phyloP scores from a whole-genome alignment of 352 stramenopile genomes.

The Salisapilia sapeloensis region DNA sequence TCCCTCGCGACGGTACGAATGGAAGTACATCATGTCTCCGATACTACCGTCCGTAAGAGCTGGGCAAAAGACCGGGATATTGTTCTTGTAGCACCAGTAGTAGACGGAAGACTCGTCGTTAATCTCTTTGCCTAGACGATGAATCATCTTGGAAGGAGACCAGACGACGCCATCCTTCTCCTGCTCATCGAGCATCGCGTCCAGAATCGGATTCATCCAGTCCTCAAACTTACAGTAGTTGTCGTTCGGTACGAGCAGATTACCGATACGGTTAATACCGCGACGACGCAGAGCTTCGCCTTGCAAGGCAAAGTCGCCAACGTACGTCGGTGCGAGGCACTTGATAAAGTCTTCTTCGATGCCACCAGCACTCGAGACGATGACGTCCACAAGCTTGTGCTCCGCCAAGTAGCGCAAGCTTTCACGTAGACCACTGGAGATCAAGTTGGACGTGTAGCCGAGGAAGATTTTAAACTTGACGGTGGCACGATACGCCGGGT shows the following conservation, averaged over 20 bases:
- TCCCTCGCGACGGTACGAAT: slow-evolving; percentile 96
- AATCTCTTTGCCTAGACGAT: slow-evolving; percentile 93
- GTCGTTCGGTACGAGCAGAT: slow-evolving; percentile 99
- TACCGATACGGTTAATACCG: slow-evolving; percentile 99
- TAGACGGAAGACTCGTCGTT: slow-evolving; percentile 96
- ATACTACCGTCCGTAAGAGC: slow-evolving; percentile 98
- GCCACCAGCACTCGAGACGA: slow-evolving; percentile 87
- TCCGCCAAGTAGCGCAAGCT: slow-evolving; percentile 95
- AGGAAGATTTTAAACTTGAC: slow-evolving; percentile 98
- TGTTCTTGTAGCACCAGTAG: slow-evolving; percentile 99
- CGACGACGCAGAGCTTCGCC: slow-evolving; percentile 85
- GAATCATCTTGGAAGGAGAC: slow-evolving; percentile 97
- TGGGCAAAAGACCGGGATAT: slow-evolving; percentile 99
- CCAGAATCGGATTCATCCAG: slow-evolving; percentile 93
- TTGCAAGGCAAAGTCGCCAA: slow-evolving; percentile 96
- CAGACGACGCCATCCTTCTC: slow-evolving; percentile 80
- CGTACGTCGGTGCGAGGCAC: slow-evolving; percentile 95
- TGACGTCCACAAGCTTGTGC: slow-evolving; percentile 97
- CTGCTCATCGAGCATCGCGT: slow-evolving; percentile 97
- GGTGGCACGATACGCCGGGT: slow-evolving; percentile 52
- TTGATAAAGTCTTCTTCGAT: slow-evolving; percentile 99
- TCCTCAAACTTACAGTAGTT: slow-evolving; percentile 99
- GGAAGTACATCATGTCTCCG: slow-evolving; percentile 99
- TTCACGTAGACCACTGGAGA: slow-evolving; percentile 96
- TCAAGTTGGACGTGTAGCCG: slow-evolving; percentile 99